Evolutionary conservation across 2,329 filamentous ascomycete species (phyloP).

Genomic region (Fusarium sp.): DNA sequence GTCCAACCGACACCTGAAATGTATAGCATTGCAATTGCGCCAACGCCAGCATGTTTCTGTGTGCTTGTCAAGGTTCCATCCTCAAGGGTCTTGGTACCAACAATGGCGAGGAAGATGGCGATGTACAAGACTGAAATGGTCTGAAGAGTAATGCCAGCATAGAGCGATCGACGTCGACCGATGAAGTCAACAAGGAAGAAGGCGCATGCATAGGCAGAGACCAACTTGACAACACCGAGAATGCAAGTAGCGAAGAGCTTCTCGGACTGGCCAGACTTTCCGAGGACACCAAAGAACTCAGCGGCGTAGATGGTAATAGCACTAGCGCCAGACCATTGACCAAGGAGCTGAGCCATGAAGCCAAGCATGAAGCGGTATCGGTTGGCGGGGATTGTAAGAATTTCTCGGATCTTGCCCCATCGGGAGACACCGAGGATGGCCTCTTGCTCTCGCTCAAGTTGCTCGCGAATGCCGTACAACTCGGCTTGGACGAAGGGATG

Average conservation of each 20-base stretch:
- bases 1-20: conserved; percentile 15
- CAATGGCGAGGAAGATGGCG: conserved; percentile 4
- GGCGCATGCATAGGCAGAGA: conserved; percentile 13
- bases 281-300: conserved; percentile 13
- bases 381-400: conserved; percentile 14
- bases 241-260: conserved; percentile 19
- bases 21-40: conserved; percentile 9
- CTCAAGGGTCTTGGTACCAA: conserved; percentile 3
- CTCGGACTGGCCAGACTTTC: conserved; percentile 18
- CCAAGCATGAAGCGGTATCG: conserved; percentile 15
- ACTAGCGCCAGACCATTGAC: conserved; percentile 16
- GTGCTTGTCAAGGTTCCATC: conserved; percentile 4
- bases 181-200: conserved; percentile 22
- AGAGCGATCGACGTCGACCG: background rate
- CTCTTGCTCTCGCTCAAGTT: conserved; percentile 17
- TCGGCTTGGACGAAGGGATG: conserved; percentile 11
- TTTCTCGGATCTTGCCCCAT: conserved; percentile 17
- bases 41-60: conserved; percentile 7
- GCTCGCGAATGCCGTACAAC: background rate
- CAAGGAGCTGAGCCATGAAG: conserved; percentile 16
- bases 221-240: conserved; percentile 9
- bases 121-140: conserved; percentile 6
- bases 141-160: conserved; percentile 14
- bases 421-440: conserved; percentile 11
- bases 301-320: conserved; percentile 13